Percentiles rank a stretch among this genome's conserved stretches.
phyloP scores from a whole-genome alignment of 306 rosid genomes.

The Adenanthera pavonina region DNA sequence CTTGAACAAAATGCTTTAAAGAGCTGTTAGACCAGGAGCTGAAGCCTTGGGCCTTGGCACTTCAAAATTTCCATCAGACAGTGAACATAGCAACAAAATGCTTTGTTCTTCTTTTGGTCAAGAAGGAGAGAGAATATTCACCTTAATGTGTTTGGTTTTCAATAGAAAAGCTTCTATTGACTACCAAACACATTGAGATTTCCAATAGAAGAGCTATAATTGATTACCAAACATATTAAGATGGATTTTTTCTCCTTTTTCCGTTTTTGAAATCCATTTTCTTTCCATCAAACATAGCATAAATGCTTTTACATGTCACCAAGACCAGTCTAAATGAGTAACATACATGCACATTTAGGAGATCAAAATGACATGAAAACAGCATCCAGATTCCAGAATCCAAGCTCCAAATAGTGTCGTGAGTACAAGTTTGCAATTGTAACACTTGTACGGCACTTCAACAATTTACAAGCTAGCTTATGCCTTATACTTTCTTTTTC shows the following conservation, averaged over 20 bases:
- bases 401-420: neutral
- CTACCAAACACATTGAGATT: too few species aligned
- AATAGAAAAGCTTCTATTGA: too few species aligned
- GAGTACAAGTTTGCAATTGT: neutral
- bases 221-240: too few species aligned
- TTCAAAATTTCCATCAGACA: slow-evolving; percentile 1
- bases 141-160: too few species aligned
- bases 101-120: too few species aligned
- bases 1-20: neutral
- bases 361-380: neutral
- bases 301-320: neutral
- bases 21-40: slow-evolving; percentile 8
- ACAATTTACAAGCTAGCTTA: slow-evolving; percentile 13
- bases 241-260: too few species aligned
- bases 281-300: too few species aligned
- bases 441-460: neutral
- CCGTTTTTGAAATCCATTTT: too few species aligned
- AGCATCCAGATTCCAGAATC: neutral
- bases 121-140: too few species aligned
- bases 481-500: neutral
- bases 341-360: neutral
- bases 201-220: too few species aligned
- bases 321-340: neutral
- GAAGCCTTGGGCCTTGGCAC: neutral
- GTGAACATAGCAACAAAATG: neutral